phyloP scores from a whole-genome alignment of 164 flowering plant species.

The Tinospora cordifolia region DNA sequence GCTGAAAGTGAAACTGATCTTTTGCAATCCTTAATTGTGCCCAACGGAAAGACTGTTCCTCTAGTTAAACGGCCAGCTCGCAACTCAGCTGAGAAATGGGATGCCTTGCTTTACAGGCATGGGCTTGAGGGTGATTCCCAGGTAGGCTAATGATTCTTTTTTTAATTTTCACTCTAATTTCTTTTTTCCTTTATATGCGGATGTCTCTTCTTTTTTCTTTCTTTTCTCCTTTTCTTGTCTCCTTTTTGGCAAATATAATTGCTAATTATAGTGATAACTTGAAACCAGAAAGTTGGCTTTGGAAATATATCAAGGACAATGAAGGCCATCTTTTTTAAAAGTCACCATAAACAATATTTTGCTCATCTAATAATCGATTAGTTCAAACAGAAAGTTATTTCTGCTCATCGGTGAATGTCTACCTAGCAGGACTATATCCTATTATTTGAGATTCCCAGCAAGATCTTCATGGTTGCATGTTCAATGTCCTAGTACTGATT shows the following conservation, averaged over 20 bases:
- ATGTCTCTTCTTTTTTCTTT: neutral
- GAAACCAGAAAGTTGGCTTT: neutral
- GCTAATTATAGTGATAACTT: too few relatives aligned
- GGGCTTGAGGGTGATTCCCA: slow-evolving; percentile 62
- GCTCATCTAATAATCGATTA: neutral
- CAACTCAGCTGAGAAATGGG: slow-evolving; percentile 93
- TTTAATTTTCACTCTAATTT: too few relatives aligned
- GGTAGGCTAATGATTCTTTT: slow-evolving; percentile 34
- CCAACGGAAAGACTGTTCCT: slow-evolving; percentile 72
- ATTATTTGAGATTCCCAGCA: too few relatives aligned
- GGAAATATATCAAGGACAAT: neutral
- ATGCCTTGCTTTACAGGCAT: slow-evolving; percentile 75
- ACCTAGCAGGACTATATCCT: too few relatives aligned
- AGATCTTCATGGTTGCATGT: too few relatives aligned
- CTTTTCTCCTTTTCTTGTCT: neutral
- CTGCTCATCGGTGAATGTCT: too few relatives aligned
- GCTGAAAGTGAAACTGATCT: slow-evolving; percentile 93
- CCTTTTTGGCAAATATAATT: neutral
- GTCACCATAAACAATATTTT: neutral
- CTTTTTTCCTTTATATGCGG: too few relatives aligned
- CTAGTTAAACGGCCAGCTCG: slow-evolving; percentile 78
- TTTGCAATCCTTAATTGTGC: slow-evolving; percentile 57
- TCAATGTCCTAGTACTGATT: too few relatives aligned
- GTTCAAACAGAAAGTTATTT: neutral
- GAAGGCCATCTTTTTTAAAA: neutral